phyloP scores from a whole-genome alignment of 345 rosid species.

The Gossypium arboreum region DNA sequence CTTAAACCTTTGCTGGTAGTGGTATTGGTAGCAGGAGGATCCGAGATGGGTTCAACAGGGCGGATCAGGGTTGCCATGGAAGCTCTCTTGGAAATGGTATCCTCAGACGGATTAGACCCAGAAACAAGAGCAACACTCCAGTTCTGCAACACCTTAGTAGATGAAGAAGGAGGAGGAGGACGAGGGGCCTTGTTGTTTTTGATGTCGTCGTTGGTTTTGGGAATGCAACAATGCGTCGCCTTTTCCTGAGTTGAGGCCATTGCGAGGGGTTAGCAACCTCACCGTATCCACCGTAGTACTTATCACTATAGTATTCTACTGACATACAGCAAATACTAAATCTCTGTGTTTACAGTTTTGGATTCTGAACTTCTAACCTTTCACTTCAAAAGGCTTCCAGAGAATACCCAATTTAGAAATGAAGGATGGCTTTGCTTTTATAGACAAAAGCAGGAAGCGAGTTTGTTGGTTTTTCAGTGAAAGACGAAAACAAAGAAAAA shows the following conservation, averaged over 20 bases:
- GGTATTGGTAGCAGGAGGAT: slow-evolving; percentile 33
- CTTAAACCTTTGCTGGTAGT: slow-evolving; percentile 41
- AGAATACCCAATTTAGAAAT: not conserved
- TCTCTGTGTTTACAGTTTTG: not conserved
- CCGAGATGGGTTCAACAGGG: slow-evolving; percentile 44
- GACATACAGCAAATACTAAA: slow-evolving; percentile 48
- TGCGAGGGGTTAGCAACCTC: slow-evolving; percentile 57
- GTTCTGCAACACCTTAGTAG: slow-evolving; percentile 23
- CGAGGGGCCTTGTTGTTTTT: not conserved
- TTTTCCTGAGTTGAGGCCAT: slow-evolving; percentile 72
- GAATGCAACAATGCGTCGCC: slow-evolving; percentile 49
- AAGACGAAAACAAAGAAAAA: not conserved
- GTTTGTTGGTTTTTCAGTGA: not conserved
- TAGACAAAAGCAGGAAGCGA: not conserved
- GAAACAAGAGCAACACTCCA: slow-evolving; percentile 31
- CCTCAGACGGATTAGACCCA: slow-evolving; percentile 25
- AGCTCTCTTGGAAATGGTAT: slow-evolving; percentile 28
- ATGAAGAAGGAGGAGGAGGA: not conserved
- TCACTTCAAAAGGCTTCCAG: not conserved
- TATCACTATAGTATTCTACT: slow-evolving; percentile 39
- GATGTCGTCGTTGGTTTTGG: slow-evolving; percentile 9
- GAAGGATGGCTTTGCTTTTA: not conserved
- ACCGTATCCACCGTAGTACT: slow-evolving; percentile 43
- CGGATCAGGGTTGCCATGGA: slow-evolving; percentile 38
- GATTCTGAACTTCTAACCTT: slow-evolving; percentile 6